A percentile compares a stretch with the other conserved stretches of the same genome.
These are phyloP conservation scores for Candida quercuum DNA, from an alignment of 805 yeast genomes.

Conservation along the genomic window DNA sequence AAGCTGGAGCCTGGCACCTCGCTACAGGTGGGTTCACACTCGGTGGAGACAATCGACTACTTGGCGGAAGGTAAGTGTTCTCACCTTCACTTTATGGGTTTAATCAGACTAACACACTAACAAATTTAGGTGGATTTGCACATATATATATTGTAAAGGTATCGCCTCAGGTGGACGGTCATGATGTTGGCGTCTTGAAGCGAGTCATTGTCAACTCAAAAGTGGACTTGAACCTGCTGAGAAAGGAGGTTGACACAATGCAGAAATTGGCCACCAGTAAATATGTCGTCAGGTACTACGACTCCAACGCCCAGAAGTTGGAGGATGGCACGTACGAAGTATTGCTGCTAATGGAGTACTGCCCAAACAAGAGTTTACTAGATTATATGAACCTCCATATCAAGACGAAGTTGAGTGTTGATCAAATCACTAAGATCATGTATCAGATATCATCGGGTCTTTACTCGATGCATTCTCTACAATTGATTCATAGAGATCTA, in stretches of 20 bases:
- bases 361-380: constrained; percentile 79
- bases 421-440: constrained; percentile 79
- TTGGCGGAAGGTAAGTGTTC: constrained; percentile 50
- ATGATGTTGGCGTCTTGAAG: constrained; percentile 61
- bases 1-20: constrained; percentile 42
- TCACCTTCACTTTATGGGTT: background rate
- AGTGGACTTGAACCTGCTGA: constrained; percentile 53
- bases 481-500: constrained; percentile 85
- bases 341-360: constrained; percentile 85
- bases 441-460: constrained; percentile 75
- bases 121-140: constrained; percentile 61
- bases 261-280: constrained; percentile 49
- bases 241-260: constrained; percentile 81
- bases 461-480: constrained; percentile 73
- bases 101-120: constrained; percentile 3
- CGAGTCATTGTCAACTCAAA: constrained; percentile 72
- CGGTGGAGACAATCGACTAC: constrained; percentile 47
- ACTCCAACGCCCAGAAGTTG: constrained; percentile 68
- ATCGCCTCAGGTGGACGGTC: constrained; percentile 38
- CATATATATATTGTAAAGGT: constrained; percentile 66
- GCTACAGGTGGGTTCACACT: constrained; percentile 59
- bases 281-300: constrained; percentile 63
- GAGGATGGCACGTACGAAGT: constrained; percentile 68
- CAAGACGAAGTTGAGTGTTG: constrained; percentile 68
- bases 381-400: constrained; percentile 88